Conservation (phyloP, 2,329 filamentous ascomycete genomes). For the Trichoderma semiorbis region DNA sequence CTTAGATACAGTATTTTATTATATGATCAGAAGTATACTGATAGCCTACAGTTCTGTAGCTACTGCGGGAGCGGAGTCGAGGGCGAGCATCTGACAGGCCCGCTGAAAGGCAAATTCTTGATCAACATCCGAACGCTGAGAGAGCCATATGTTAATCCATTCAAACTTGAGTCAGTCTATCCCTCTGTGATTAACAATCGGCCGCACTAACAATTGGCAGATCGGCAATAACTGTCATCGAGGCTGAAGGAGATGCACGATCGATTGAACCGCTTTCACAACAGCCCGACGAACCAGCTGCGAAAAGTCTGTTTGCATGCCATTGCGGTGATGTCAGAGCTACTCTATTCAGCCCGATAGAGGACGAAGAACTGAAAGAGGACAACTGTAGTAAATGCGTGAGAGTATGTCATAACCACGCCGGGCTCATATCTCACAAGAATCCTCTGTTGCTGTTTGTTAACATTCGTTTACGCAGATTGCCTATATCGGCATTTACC, state of each 20-base stretch:
- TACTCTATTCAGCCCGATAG: slow-evolving; percentile 28
- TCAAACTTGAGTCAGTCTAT: slow-evolving; percentile 23
- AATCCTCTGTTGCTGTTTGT: neutral
- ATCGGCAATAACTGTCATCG: neutral
- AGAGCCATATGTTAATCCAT: slow-evolving; percentile 24
- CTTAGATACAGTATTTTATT: rapidly evolving
- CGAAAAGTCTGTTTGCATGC: slow-evolving; percentile 26
- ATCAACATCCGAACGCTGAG: slow-evolving; percentile 27
- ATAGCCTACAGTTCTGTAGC: slow-evolving; percentile 27
- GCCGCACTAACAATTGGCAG: neutral
- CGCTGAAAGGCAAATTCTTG: slow-evolving; percentile 21
- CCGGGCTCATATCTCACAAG: too few species aligned
- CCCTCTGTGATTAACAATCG: neutral
- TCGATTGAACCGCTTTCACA: too few species aligned
- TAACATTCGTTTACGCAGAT: slow-evolving; percentile 19
- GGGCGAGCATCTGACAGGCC: slow-evolving; percentile 26
- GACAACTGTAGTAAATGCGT: slow-evolving; percentile 36
- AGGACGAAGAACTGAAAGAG: slow-evolving; percentile 41
- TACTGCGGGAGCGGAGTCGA: slow-evolving; percentile 28
- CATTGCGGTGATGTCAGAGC: slow-evolving; percentile 27
- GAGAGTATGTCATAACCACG: slow-evolving; percentile 22
- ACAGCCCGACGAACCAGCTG: neutral
- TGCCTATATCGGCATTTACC: slow-evolving; percentile 30
- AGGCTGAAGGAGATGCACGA: neutral
- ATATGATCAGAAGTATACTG: neutral